Evolutionary conservation across 1,284 basidiomycete species (phyloP), one percentile per base, ranked within the genome.

Genomic region (Rugosomyces carneus): DNA sequence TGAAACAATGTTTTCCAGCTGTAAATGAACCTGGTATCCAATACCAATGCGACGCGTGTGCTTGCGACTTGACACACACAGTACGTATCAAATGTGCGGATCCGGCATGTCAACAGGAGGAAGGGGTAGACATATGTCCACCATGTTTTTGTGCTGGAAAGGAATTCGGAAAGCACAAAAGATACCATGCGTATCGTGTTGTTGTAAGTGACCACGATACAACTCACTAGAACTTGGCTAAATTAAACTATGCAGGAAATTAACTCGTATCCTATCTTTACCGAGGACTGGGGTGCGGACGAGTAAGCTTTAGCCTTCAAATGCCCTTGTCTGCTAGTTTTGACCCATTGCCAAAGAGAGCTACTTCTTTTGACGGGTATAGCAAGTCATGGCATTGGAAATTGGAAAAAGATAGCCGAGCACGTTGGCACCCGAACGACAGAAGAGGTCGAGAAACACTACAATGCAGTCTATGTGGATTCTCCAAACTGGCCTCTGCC

Each of bases 371-470:
- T 98, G 42, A 93, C 96, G 49, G 96, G 93, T 8, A 84, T 94
- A 45, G 80, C 90, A 24, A 76, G 82, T 27, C 90, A 93, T 59
- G 95, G 95, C 1, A 67, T 99, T 18, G 96, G 96, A 10, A 99
- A 98, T 65, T 99, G 95, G 95, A 84, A 89, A 60, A 94, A 95
- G 60, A 92, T 96, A 42, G 89, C 94, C 1, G 93, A 96, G 58
- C 92, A 98, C 58, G 83, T 99, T 44, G 95, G 96, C 5, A 96
- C 93, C 4, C 78, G 94, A 44, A 90, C 92, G 5, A 94, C 89
- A 63, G 93, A 97, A 60, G 95, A 99, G 60, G 91, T 94, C 20
- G 89, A 95, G 65, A 69, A 82, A 44, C 95, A 99, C 68, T 99
- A 99, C 65, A 75, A 83, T 39, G 64, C 78, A 36, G 80, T 90